Evolutionary conservation across 495 filamentous ascomycete genomes (phyloP).

Genomic region (Xylaria longipes): DNA sequence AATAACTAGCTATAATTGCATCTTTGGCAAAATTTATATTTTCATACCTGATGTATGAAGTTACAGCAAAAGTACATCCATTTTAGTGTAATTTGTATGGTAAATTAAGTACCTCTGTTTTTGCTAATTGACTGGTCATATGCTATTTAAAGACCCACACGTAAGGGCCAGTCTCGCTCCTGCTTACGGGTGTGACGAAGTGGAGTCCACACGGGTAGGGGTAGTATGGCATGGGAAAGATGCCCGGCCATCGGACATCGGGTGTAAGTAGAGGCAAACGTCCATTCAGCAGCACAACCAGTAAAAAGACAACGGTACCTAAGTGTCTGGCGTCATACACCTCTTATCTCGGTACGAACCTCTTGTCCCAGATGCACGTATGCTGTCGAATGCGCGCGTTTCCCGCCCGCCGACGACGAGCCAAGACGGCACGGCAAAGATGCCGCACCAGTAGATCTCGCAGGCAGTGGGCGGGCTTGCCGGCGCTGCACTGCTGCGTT

Average conservation of each 20-base stretch:
- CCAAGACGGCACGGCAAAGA: constrained; percentile 5
- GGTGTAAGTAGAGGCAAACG: constrained; percentile 7
- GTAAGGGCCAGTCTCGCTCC: too few relatives aligned
- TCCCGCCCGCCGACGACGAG: neutral
- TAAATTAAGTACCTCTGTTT: too few relatives aligned
- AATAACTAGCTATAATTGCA: too few relatives aligned
- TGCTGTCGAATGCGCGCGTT: constrained; percentile 2
- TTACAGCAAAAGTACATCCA: too few relatives aligned
- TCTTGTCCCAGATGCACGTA: neutral
- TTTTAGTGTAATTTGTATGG: too few relatives aligned
- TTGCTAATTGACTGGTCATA: too few relatives aligned
- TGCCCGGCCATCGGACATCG: constrained; percentile 12
- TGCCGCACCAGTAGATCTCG: constrained; percentile 12
- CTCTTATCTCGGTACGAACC: neutral
- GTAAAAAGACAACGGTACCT: neutral
- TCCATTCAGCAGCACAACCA: constrained; percentile 1
- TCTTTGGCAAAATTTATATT: too few relatives aligned
- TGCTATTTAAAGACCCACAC: too few relatives aligned
- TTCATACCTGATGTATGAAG: too few relatives aligned
- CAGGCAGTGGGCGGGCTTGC: neutral
- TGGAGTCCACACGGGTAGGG: too few relatives aligned
- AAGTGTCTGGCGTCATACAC: neutral
- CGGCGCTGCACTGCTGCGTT: constrained; percentile 19
- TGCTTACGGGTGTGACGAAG: too few relatives aligned
- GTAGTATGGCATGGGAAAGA: constrained; percentile 1